Base-by-base conservation (phyloP, 192 early-diverging fungal species). In the Ambispora gerdemannii region DNA sequence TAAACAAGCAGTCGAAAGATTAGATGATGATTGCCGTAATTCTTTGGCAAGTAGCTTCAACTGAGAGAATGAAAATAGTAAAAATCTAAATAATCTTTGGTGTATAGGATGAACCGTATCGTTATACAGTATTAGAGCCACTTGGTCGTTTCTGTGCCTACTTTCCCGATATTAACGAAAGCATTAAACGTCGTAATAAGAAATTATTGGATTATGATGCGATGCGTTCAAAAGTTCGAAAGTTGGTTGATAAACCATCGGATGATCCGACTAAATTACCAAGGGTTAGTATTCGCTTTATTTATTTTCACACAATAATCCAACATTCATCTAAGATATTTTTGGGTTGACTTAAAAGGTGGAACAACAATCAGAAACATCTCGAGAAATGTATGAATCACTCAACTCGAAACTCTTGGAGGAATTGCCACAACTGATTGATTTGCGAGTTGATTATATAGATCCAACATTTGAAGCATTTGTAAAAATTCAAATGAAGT, bases 401-500 rank as follows among this genome's bases (percentile, higher is more conserved):
- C 74, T 97, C 70, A 97, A 99, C 77, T 77, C 77, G 24, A 85
- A 88, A 58, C 82, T 99, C 36, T 77, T 95, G 24, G 78, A 82
- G 13, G 95, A 98, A 70, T 86, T 98, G 43, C 97, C 97, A 11
- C 90, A 90, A 75, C 84, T 98, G 0, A 88, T 99, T 51, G 92
- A 93, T 50, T 73, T 93, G 25, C 81, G 95, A 32, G 89, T 97
- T 0, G 90, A 92, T 3, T 95, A 95, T 69, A 77, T 97, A 52
- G 94, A 98, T 30, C 97, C 97, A 2, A 93, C 92, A 22, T 96
- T 99, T 73, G 95, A 97, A 73, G 96, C 95, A 7, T 79, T 99
- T 28, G 91, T 97, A 61, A 95, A 96, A 79, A 84, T 90, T 17
- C 96, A 99, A 75, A 75, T 96, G n/a, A 83, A 86, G 66, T 98